Evolutionary conservation across 805 yeast species (phyloP), one percentile per base, ranked within the genome.

Genomic region (Scheffersomyces coipomensis): DNA sequence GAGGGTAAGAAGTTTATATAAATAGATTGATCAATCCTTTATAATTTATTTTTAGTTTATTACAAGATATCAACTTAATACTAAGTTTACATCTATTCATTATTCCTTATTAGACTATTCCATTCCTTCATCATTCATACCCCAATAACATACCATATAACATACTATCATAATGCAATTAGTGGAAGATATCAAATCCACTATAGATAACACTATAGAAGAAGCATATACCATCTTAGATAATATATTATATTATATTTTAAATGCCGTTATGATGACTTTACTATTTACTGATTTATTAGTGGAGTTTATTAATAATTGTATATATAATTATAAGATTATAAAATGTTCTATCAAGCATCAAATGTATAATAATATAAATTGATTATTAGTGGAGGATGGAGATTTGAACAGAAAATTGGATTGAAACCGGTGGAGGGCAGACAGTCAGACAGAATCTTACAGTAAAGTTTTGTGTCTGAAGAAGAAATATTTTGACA

Each of bases 331-430:
- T 25, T 43, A 39, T 18, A 39, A 43, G 19, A 39, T 43, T 18
- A 39, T 43, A 12, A 30, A 35, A 22, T 32, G 37, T 19, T 43
- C 46, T 18, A 30, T 27, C 18, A 43, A 31, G 29, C 40, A 39
- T 37, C 37, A 43, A 35, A 13, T 43, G 29, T 43, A 43, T 26
- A 43, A 43, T 30, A 43, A 43, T 37, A 43, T 43, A 17, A 43
- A 43, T 29, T 43, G 29, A 33, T n/a, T 33, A 11, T 19, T 19
- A 23, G 10, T 15, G 6, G 4, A 30, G 18, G 5, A 4, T 8
- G 5, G 17, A 30, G 18, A n/a, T n/a, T n/a, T n/a, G n/a, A n/a
- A n/a, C n/a, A n/a, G 5, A 30, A n/a, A 24, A 12, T n/a, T 24
- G 27, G 12, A 24, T 12, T n/a, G n/a, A 24, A n/a, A 24, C 27